Evolutionary conservation across 257 asterid species (phyloP).

Genomic region (Paraleonurus japonicus): DNA sequence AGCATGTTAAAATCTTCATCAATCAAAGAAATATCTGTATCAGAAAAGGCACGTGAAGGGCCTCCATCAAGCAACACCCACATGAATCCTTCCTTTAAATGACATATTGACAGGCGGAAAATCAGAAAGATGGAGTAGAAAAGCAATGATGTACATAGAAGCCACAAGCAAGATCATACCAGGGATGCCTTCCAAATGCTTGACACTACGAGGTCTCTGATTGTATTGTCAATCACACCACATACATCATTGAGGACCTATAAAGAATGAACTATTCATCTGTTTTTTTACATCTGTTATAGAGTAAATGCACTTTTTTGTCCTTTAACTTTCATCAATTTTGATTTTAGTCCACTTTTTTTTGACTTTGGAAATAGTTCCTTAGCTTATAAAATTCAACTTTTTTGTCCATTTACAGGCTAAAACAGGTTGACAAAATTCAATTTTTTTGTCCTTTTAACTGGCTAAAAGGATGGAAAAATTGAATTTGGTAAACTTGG

Average conservation of each 20-base stretch:
- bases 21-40: constrained; percentile 62
- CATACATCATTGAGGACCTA: constrained; percentile 83
- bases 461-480: too few species aligned
- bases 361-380: too few species aligned
- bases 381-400: too few species aligned
- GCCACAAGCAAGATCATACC: constrained; percentile 45
- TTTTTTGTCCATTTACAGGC: too few species aligned
- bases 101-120: constrained; percentile 26
- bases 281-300: background rate
- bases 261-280: constrained; percentile 5
- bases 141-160: constrained; percentile 16
- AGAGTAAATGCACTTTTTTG: too few species aligned
- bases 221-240: constrained; percentile 65
- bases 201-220: constrained; percentile 80
- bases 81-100: constrained; percentile 81
- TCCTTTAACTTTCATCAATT: too few species aligned
- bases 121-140: constrained; percentile 24
- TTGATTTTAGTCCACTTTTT: too few species aligned
- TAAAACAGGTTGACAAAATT: too few species aligned
- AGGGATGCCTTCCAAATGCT: constrained; percentile 81
- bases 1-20: constrained; percentile 84
- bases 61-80: constrained; percentile 98
- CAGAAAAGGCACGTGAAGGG: constrained; percentile 88
- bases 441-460: too few species aligned
- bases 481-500: too few species aligned